Evolutionary conservation across 805 yeast species (phyloP), one percentile per base, ranked within the genome.

Genomic region (Ogataea ganodermae): DNA sequence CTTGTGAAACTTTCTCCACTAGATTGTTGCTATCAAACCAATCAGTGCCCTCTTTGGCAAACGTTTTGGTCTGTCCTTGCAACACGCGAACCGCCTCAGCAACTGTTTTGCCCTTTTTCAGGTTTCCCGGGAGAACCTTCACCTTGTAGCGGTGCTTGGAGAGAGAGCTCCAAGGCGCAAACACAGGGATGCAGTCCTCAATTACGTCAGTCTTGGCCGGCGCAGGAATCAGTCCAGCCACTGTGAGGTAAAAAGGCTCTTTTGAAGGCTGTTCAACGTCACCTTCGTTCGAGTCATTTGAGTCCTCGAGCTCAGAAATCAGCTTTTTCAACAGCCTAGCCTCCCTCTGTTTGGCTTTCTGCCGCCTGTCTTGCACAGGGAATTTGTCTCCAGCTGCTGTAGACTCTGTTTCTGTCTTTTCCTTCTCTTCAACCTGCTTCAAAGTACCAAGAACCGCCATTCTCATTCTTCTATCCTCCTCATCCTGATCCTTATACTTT

Each of bases 401-500:
- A 21, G 39, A 3, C 39, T 22, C 16, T 24, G 28, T 22, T 30
- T 20, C n/a, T 49, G 53, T 14, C 13, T 30, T 31, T 10, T 50
- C 43, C 7, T 35, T 35, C 21, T 53, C 42, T 42, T 76, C 71
- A 3, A 68, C 69, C 52, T 79, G 82, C 55, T 89, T 89, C 60
- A 88, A 71, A 0, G 96, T 87, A 3, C 98, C 98, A 35, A 92
- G 69, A 1, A 86, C 87, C 49, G 85, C 81, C 86, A 92, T 81
- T 54, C 95, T 76, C 47, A 84, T 58, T 38, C 68, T 59, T 46
- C 90, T 78, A 58, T 92, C 98, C 47, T 87, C 94, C 44, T 89
- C 97, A 63, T 92, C 98, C 67, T 92, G 98, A 50, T 86, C 90
- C 3, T 83, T 89, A 60, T 92, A 92, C 61, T 91, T 92, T 50